Percentiles rank a stretch among this genome's conserved stretches.
Evolutionary conservation across 495 filamentous ascomycete genomes (phyloP).

Genomic region (Astrocystis sublimbata): DNA sequence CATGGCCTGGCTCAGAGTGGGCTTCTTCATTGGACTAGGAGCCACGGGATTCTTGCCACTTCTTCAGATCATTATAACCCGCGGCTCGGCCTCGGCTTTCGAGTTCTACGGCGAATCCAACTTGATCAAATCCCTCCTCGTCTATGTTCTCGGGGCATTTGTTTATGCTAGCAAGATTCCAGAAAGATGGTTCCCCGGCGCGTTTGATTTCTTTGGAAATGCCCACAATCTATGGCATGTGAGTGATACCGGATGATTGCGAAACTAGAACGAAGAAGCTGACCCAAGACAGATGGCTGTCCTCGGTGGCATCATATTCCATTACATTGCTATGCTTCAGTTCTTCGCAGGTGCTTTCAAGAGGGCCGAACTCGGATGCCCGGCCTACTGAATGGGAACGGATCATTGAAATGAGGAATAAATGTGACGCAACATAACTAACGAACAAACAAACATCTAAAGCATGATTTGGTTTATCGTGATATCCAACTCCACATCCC

Average conservation of each 20-base stretch:
- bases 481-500: neutral
- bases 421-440: too few relatives aligned
- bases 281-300: constrained; percentile 59
- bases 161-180: constrained; percentile 95
- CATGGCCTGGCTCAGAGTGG: constrained; percentile 88
- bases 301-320: constrained; percentile 92
- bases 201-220: constrained; percentile 91
- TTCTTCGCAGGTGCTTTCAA: constrained; percentile 87
- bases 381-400: constrained; percentile 36
- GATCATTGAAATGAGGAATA: neutral
- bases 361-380: constrained; percentile 59
- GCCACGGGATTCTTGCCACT: constrained; percentile 91
- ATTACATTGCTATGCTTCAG: constrained; percentile 93
- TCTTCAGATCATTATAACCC: constrained; percentile 74
- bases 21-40: constrained; percentile 85
- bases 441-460: constrained; percentile 2
- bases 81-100: constrained; percentile 70
- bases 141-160: constrained; percentile 81
- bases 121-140: constrained; percentile 76
- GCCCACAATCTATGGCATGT: constrained; percentile 98
- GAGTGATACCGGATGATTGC: constrained; percentile 16
- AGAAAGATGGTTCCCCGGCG: constrained; percentile 87
- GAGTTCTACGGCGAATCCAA: constrained; percentile 82
- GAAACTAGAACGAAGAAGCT: constrained; percentile 9
- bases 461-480: constrained; percentile 7